Evolutionary conservation across 2,329 filamentous ascomycete genomes (phyloP), one percentile per base, ranked within the genome.

Genomic region (Sporothrix mexicana): DNA sequence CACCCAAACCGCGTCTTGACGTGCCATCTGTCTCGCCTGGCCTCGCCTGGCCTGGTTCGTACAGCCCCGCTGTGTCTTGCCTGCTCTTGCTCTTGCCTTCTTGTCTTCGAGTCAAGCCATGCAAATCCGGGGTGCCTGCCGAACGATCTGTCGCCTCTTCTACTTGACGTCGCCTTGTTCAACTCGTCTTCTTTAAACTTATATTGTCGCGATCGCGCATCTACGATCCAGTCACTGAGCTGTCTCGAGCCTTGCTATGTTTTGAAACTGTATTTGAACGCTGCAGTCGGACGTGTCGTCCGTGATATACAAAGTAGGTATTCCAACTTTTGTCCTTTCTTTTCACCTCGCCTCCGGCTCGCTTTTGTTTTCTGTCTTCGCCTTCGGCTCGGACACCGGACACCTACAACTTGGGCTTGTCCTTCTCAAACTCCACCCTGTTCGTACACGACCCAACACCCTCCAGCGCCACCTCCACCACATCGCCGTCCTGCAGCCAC

Each of bases 401-500:
- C n/a, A n/a, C n/a, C 76, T 74, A 81, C 71, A 83, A 73, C 75
- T 82, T 84, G 20, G 82, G 75, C 72, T 77, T 78, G 30, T 77
- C 79, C 74, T 78, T 80, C 36, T 49, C 77, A 77, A 85, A 85
- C 75, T 85, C 84, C 25, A 87, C 81, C 77, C 80, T 85, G 79
- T 88, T 88, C 3, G 79, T 85, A 76, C 86, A 90, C 15, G 85
- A 86, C 30, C 92, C 91, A 7, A 93, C 88, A 1, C 85, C 84
- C 76, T 93, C 90, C 1, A 93, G 83, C 7, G 84, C 85, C 68
- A 93, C 91, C 78, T 93, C 89, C 23, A 93, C 90, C 25, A 89
- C 81, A 79, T 93, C 92, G 4, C 91, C 90, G 79, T 93, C 86
- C 80, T 90, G 89, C 72, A 93, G 81, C 90, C 91, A 93, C 10